Percentiles rank a stretch among this genome's conserved stretches.
Conservation (phyloP, 1,284 basidiomycete genomes). For the Caloboletus firmus region DNA sequence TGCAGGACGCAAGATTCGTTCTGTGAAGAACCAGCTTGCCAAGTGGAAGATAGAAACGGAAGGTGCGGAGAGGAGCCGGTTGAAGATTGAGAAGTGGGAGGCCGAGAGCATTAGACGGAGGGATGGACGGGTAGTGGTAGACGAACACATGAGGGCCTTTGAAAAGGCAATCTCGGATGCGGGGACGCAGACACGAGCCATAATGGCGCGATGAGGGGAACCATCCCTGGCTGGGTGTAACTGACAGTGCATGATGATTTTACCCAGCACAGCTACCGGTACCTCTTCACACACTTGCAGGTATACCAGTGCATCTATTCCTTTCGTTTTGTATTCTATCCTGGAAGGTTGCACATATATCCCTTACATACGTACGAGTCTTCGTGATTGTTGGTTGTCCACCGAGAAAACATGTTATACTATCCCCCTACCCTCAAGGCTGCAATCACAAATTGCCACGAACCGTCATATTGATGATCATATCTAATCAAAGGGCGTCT, state of each 20-base stretch:
- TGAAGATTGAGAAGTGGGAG: slow-evolving; percentile 77
- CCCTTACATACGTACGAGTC: not conserved
- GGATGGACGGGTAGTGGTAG: slow-evolving; percentile 67
- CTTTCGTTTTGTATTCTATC: slow-evolving; percentile 29
- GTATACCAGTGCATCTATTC: slow-evolving; percentile 22
- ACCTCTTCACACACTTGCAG: slow-evolving; percentile 8
- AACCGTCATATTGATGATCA: too few species aligned
- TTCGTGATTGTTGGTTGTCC: not conserved
- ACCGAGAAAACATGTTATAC: not conserved
- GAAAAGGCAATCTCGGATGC: slow-evolving; percentile 68
- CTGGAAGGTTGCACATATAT: slow-evolving; percentile 2
- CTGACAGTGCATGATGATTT: slow-evolving; percentile 4
- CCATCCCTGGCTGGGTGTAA: not conserved
- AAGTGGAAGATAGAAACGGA: slow-evolving; percentile 78
- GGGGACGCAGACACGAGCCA: slow-evolving; percentile 69
- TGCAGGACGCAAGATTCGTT: slow-evolving; percentile 77
- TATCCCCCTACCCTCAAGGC: too few species aligned
- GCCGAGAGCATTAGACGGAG: slow-evolving; percentile 44
- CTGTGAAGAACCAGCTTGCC: slow-evolving; percentile 76
- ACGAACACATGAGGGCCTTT: slow-evolving; percentile 73
- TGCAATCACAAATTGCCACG: too few species aligned
- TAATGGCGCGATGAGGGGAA: slow-evolving; percentile 53
- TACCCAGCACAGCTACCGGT: slow-evolving; percentile 12
- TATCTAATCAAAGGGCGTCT: too few species aligned
- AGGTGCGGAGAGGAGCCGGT: slow-evolving; percentile 72